Base-by-base conservation (phyloP, 129 eudicot species). In the Lactuca saligna region DNA sequence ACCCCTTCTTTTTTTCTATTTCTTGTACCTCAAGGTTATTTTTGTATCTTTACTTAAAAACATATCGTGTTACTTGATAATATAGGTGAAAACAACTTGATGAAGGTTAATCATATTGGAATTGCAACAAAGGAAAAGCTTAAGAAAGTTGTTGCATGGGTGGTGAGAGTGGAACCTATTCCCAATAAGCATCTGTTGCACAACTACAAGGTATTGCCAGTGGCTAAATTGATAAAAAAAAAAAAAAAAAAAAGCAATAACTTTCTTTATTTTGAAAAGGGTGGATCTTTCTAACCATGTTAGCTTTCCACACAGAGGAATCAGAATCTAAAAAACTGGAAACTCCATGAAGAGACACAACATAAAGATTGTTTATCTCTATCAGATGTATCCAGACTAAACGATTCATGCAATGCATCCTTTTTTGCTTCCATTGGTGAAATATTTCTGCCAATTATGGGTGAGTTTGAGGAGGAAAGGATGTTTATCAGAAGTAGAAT, bases 361-460 rank as follows among this genome's bases (percentile, higher is more conserved):
- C 57, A 73, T 25, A 87, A 69, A 65, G 79, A 85, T 41, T 83
- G 88, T 68, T 71, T 58, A 41, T 81, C 90, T 62, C 79, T 87
- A 62, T 54, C 70, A 50, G 92, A 91, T 74, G 82, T 85, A 63
- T 78, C 79, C 48, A 63, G 57, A 61, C 73, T 87, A 63, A 56
- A 75, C 17, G 63, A 71, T 62, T 73, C 85, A 62, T 85, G 86
- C 59, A 81, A 77, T 72, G 83, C 80, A 6, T 79, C 66, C n/a
- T 81, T 91, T 53, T 73, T 61, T 69, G 97, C 96, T 20, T 85
- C 92, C 16, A 77, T 91, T 61, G 88, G 88, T 63, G 97, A 87
- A 69, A 81, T 91, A 72, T 91, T 91, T 82, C 70, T 91, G 61
- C 96, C 92, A 13, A 74, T 81, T 38, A 85, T 79, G 44, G 76